Evolutionary conservation across 768 basidiomycete genomes (phyloP).

Genomic region (Rhizopogon sp.): DNA sequence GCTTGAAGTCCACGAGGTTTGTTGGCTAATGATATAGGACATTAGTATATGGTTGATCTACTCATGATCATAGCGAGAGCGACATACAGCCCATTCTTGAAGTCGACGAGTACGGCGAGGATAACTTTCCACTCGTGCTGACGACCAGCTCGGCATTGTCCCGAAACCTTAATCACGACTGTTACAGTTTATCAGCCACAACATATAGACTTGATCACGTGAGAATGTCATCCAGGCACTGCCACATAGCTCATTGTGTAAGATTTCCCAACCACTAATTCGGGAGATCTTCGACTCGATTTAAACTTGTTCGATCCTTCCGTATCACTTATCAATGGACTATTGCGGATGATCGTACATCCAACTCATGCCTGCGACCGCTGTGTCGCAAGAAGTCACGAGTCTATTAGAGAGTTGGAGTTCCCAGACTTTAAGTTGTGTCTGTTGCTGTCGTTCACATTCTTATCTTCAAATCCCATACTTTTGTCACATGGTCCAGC

Average conservation of each 20-base stretch:
- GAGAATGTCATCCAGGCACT: neutral
- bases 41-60: neutral
- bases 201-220: neutral
- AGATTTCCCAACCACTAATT: neutral
- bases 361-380: neutral
- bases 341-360: too few species aligned
- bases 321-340: too few species aligned
- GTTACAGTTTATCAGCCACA: slow-evolving; percentile 39
- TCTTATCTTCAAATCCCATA: neutral
- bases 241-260: neutral
- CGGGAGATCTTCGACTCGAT: too few species aligned
- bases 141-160: slow-evolving; percentile 22
- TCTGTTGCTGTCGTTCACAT: neutral
- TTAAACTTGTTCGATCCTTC: too few species aligned
- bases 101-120: slow-evolving; percentile 46
- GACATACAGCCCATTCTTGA: slow-evolving; percentile 84
- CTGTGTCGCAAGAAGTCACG: neutral
- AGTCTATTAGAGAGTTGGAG: neutral
- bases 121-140: slow-evolving; percentile 10
- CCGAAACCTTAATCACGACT: slow-evolving; percentile 39
- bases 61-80: slow-evolving; percentile 7
- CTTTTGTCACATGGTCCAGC: slow-evolving; percentile 3
- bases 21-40: slow-evolving; percentile 55
- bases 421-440: neutral
- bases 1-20: slow-evolving; percentile 99